Percentiles rank a stretch among this genome's conserved stretches.
Evolutionary conservation across 345 rosid genomes (phyloP).

Genomic region (Corchorus capsularis): DNA sequence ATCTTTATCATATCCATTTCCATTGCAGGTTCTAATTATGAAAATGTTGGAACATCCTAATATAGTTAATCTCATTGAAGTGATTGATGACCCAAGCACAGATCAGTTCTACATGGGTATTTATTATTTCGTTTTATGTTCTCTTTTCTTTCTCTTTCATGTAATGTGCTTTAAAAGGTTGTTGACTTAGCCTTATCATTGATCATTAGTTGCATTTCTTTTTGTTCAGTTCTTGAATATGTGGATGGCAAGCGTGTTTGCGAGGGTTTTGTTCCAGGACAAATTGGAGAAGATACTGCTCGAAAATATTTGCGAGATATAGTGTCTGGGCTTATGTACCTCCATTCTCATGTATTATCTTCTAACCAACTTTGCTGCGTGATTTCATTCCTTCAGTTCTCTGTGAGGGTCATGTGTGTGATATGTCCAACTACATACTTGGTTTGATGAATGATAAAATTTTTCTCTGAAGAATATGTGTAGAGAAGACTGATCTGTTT

Average conservation of each 20-base stretch:
- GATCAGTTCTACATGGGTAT: slow-evolving; percentile 99
- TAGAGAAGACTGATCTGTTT: not conserved
- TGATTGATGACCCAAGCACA: slow-evolving; percentile 92
- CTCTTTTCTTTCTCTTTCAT: not conserved
- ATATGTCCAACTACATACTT: not conserved
- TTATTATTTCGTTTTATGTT: slow-evolving; percentile 20
- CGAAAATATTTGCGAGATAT: slow-evolving; percentile 85
- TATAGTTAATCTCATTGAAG: slow-evolving; percentile 95
- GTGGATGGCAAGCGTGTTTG: slow-evolving; percentile 84
- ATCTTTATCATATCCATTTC: slow-evolving; percentile 7
- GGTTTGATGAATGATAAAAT: not conserved
- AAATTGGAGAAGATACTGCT: slow-evolving; percentile 74
- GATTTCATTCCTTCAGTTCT: not conserved
- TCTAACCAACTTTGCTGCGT: not conserved
- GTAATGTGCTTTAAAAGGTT: not conserved
- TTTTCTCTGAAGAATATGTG: not conserved
- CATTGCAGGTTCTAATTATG: slow-evolving; percentile 88
- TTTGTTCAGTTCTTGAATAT: slow-evolving; percentile 82
- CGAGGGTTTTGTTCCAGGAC: slow-evolving; percentile 64
- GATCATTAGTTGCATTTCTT: slow-evolving; percentile 17
- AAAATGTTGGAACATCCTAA: slow-evolving; percentile 94
- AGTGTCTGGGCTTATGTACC: slow-evolving; percentile 88
- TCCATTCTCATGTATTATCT: slow-evolving; percentile 86
- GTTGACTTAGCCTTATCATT: slow-evolving; percentile 11
- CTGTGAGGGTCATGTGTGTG: not conserved